Base-by-base conservation (phyloP, 108 stramenopile genomes). In the Stephanodiscus triporus region DNA sequence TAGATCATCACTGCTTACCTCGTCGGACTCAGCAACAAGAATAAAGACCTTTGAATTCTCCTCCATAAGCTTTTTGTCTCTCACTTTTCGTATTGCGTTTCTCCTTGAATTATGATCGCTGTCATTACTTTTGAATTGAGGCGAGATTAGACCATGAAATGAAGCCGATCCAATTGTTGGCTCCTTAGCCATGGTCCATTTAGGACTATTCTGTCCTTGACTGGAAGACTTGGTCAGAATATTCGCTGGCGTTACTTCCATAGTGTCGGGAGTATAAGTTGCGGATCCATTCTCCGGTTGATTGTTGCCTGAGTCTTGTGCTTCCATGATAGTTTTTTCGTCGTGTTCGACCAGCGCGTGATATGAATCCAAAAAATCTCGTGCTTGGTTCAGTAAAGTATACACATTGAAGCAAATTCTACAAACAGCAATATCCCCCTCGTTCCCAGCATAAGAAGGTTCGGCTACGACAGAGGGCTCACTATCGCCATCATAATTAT, bases 371-470 rank as follows among this genome's bases (percentile, higher is more conserved):
- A 80, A 63, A 20, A 80, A 63, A 19, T 38, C 36, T 16, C 84
- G 65, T 14, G 84, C 76, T 55, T 84, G 78, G 20, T 58, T 64
- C 34, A 84, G 55, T 69, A 77, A 77, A 23, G 34, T 43, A 73
- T 84, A 81, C 3, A 80, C 84, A 64, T 72, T 73, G 56, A 29
- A 72, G 45, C 84, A 84, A 60, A 73, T 49, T 23, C 65, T 65
- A 68, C 84, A 84, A 30, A 84, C 84, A 13, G 73, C 37, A 50
- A 78, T 66, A 63, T 78, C 66, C 7, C 62, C 79, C n/a, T 67
- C 57, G 22, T 50, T 54, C 9, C 55, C 72, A 45, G 20, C 36
- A 14, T 32, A 38, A 61, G 49, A 62, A 14, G 65, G 70, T 29
- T 71, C 47, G 9, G 54, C 16, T 23, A 78, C 42, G 53, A 29